Conservation (phyloP, 768 basidiomycete genomes). For the Butyriboletus loyo region DNA sequence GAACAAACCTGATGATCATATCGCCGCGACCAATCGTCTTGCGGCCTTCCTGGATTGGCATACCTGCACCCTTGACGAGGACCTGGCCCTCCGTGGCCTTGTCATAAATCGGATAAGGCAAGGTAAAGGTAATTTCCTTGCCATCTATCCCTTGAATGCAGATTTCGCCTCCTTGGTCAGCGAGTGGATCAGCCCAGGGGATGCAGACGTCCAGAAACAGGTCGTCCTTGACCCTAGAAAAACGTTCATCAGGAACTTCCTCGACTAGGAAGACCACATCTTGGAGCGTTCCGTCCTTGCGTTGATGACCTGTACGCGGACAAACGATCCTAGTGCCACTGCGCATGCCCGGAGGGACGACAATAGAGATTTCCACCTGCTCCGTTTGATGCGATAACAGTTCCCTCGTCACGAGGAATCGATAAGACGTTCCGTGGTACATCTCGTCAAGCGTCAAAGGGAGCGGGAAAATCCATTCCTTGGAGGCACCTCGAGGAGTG, state of each 20-base stretch:
- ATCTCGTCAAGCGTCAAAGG: conserved; percentile 61
- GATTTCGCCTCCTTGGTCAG: conserved; percentile 46
- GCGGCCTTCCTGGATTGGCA: conserved; percentile 59
- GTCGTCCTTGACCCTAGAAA: conserved; percentile 55
- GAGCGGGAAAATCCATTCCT: conserved; percentile 70
- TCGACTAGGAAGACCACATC: conserved; percentile 67
- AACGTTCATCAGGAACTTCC: conserved; percentile 54
- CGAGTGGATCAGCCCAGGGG: conserved; percentile 51
- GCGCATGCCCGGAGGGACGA: conserved; percentile 60
- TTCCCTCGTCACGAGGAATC: conserved; percentile 58
- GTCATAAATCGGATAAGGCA: conserved; percentile 52
- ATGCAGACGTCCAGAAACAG: conserved; percentile 53
- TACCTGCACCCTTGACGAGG: conserved; percentile 59
- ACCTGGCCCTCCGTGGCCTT: conserved; percentile 48
- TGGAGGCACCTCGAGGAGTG: conserved; percentile 39
- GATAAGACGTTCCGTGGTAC: conserved; percentile 51
- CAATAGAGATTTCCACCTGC: conserved; percentile 56
- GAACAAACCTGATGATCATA: conserved; percentile 54
- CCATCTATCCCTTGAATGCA: conserved; percentile 58
- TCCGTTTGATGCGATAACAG: conserved; percentile 48
- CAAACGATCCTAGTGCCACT: conserved; percentile 59
- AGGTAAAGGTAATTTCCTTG: conserved; percentile 45
- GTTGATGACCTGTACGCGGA: conserved; percentile 65
- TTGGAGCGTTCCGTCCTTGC: conserved; percentile 52
- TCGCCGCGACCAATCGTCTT: conserved; percentile 56